A percentile compares a stretch with the other conserved stretches of the same genome.
phyloP scores from a whole-genome alignment of 306 rosid species.

The Adenanthera pavonina region DNA sequence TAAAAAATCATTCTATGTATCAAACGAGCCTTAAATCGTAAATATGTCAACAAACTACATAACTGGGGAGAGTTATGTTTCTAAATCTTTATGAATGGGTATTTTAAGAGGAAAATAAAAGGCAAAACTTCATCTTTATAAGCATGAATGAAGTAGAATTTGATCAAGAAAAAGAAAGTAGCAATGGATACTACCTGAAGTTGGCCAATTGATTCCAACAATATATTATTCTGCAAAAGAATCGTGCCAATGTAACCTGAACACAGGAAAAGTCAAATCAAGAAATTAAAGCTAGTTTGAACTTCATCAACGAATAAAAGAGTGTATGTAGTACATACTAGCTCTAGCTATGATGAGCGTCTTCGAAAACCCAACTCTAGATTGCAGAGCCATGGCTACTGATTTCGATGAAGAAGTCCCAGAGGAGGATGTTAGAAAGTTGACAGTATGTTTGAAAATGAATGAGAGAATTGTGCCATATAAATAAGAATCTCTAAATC shows the following conservation, averaged over 20 bases:
- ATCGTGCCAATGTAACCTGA: conserved; percentile 82
- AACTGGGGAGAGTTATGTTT: not conserved
- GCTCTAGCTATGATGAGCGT: conserved; percentile 71
- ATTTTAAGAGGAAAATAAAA: not conserved
- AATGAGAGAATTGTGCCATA: too few species aligned
- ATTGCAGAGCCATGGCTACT: conserved; percentile 78
- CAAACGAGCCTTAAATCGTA: not conserved
- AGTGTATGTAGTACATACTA: conserved; percentile 39
- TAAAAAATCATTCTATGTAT: too few species aligned
- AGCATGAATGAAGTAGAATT: conserved; percentile 15
- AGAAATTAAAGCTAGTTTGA: not conserved
- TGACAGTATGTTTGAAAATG: too few species aligned
- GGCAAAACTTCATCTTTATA: not conserved
- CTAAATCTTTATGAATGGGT: not conserved
- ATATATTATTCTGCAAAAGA: conserved; percentile 67
- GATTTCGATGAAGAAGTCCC: conserved; percentile 23
- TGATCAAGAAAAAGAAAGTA: conserved; percentile 19
- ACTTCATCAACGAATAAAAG: not conserved
- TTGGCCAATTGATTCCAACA: conserved; percentile 75
- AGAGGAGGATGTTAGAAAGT: not conserved
- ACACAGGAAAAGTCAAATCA: conserved; percentile 34
- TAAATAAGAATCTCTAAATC: too few species aligned
- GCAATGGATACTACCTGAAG: conserved; percentile 62
- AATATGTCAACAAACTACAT: not conserved
- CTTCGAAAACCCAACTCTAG: conserved; percentile 69